Evolutionary conservation across 768 basidiomycete genomes (phyloP), one percentile per base, ranked within the genome.

Genomic region (Harrya chromipes): DNA sequence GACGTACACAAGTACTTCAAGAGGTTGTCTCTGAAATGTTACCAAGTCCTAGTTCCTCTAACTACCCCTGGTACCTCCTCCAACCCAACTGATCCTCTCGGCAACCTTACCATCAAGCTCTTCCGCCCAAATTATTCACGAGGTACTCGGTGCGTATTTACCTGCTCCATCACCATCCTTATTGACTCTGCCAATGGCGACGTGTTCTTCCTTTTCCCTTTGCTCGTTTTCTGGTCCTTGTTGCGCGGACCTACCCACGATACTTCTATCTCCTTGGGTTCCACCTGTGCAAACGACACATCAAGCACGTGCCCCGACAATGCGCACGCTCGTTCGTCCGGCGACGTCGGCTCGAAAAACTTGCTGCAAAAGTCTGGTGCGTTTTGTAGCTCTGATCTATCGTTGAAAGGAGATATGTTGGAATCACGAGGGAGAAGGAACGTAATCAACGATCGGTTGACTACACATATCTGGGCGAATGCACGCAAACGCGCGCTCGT

Each of bases 321-420:
- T 43, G 23, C 23, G 6, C 23, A 23, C n/a, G n/a, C n/a, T n/a
- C n/a, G n/a, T n/a, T n/a, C n/a, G n/a, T n/a, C n/a, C n/a, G n/a
- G n/a, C 3, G 3, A 3, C 23, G 82, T 84, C 7, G 88, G 86
- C 49, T 75, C 79, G 71, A 87, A 88, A 13, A 88, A 74, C 54
- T 83, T 80, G 41, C 82, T 77, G 61, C 87, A 89, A 63, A 90
- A 90, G 64, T 89, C 85, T 19, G 90, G 74, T 14, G 88, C 85
- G 49, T 75, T 81, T 55, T 88, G 84, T 1, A 90, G 75, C 65
- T 90, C 88, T n/a, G n/a, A n/a, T n/a, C n/a, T n/a, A n/a, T 40
- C 71, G 74, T 65, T 87, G 31, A 31, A 6, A 6, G 31, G 13
- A 4, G 6, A 23, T 31, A 6, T 1, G 31, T 2, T n/a, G n/a